Evolutionary conservation across 148 eudicot species (phyloP), one percentile per base, ranked within the genome.

Genomic region (Cornus florida): DNA sequence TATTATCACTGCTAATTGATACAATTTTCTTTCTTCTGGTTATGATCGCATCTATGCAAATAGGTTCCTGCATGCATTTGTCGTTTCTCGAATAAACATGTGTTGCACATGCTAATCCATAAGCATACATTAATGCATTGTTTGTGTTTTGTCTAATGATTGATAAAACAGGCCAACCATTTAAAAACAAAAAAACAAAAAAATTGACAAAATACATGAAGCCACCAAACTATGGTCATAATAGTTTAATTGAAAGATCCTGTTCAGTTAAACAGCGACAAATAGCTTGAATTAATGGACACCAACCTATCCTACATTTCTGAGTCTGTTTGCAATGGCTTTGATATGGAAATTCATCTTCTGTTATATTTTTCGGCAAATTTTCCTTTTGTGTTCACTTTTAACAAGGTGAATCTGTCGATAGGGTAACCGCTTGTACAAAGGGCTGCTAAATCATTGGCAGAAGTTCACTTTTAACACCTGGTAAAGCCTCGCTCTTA

Each of bases 351-450:
- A 76, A 65, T 73, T 17, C 43, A 60, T 76, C 38, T 17, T 17
- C 22, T 23, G 41, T 22, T 33, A 74, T 57, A 22, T 33, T 62
- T 74, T 64, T 22, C 66, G 2, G 64, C 28, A 32, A 20, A 28
- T 46, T 66, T 50, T 77, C 48, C 24, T 46, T 14, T 39, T 57
- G 72, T 14, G 33, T 48, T 2, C 46, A 20, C 28, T 33, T 70
- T 69, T 17, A 31, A 46, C 53, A 59, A 3, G 10, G 20, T 77
- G 35, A 11, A 17, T 73, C 39, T 86, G 39, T 84, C 75, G 48
- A 73, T 73, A 95, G 98, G 98, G 98, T 65, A 95, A 91, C 81
- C 98, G 98, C 72, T 89, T 95, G 94, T 94, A 95, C 77, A 95
- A 93, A 85, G 85, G 93, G 80, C 90, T 95, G 81, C 88, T 91